These are phyloP conservation scores for Aspergillus amoenus DNA, from an alignment of 2,329 filamentous ascomycete species.

Conservation along the genomic window DNA sequence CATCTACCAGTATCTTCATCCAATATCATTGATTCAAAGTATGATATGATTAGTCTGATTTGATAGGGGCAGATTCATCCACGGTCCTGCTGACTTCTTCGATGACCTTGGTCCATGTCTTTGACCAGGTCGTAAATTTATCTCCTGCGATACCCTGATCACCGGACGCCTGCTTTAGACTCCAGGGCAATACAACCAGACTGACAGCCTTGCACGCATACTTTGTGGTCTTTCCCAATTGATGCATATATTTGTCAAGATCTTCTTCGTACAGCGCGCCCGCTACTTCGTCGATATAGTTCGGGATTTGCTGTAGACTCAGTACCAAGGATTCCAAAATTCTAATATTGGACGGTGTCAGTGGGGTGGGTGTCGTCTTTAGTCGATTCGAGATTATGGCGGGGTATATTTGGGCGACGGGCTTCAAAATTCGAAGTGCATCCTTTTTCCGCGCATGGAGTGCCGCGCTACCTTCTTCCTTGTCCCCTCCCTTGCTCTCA, in stretches of 20 bases:
- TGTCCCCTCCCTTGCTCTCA: slow-evolving; percentile 27
- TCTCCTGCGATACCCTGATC: slow-evolving; percentile 60
- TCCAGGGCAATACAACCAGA: slow-evolving; percentile 71
- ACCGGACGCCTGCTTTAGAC: slow-evolving; percentile 60
- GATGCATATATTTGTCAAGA: slow-evolving; percentile 31
- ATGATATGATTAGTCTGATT: background rate
- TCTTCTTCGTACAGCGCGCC: slow-evolving; percentile 47
- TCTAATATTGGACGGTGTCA: slow-evolving; percentile 16
- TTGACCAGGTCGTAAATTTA: slow-evolving; percentile 77
- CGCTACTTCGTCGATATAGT: slow-evolving; percentile 46
- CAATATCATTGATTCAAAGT: background rate
- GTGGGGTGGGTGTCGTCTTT: slow-evolving; percentile 30
- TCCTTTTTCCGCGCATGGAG: slow-evolving; percentile 43
- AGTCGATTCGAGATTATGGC: slow-evolving; percentile 44
- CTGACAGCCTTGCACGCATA: slow-evolving; percentile 67
- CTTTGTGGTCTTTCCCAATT: slow-evolving; percentile 32
- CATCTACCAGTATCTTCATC: background rate
- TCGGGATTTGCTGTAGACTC: slow-evolving; percentile 38
- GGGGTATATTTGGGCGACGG: slow-evolving; percentile 44
- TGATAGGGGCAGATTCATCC: background rate
- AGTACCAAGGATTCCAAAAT: slow-evolving; percentile 37
- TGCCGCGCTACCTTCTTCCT: slow-evolving; percentile 32
- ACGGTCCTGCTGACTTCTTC: slow-evolving; percentile 39
- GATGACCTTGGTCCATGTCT: slow-evolving; percentile 52
- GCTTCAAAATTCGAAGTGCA: slow-evolving; percentile 43